Evolutionary conservation across 306 rosid genomes (phyloP).

Genomic region (Begonia masoniana): DNA sequence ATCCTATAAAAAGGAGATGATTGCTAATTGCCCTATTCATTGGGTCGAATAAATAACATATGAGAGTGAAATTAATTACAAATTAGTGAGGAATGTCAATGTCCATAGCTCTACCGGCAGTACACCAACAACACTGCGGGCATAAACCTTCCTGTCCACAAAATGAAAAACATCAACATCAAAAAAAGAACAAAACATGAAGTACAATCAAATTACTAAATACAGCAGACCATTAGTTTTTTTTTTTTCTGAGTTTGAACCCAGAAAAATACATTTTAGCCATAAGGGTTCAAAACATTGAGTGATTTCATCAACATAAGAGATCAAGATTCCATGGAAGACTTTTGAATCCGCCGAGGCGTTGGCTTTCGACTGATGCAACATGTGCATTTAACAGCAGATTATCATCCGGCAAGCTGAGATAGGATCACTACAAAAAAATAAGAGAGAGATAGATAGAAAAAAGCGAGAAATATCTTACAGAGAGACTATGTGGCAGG

Average conservation of each 20-base stretch:
- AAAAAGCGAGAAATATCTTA: constrained; percentile 4
- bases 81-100: constrained; percentile 38
- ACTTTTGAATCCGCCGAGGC: no score
- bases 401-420: no score
- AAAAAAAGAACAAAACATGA: not conserved
- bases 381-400: no score
- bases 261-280: not conserved
- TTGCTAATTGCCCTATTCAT: not conserved
- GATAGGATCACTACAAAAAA: not conserved
- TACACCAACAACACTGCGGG: constrained; percentile 25
- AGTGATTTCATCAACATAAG: no score
- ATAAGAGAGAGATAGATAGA: constrained; percentile 24
- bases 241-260: no score
- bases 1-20: not conserved
- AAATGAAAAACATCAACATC: not conserved
- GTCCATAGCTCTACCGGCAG: constrained; percentile 73
- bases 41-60: not conserved
- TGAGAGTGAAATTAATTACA: constrained; percentile 35
- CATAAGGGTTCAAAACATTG: not conserved
- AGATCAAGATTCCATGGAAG: no score
- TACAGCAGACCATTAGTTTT: no score
- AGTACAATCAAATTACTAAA: no score
- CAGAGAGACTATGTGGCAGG: constrained; percentile 32
- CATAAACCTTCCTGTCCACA: constrained; percentile 47
- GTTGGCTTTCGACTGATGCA: no score